Percentiles rank a stretch among this genome's conserved stretches.
Conservation (phyloP, 208 protist species). For the Novymonas esmeraldas region DNA sequence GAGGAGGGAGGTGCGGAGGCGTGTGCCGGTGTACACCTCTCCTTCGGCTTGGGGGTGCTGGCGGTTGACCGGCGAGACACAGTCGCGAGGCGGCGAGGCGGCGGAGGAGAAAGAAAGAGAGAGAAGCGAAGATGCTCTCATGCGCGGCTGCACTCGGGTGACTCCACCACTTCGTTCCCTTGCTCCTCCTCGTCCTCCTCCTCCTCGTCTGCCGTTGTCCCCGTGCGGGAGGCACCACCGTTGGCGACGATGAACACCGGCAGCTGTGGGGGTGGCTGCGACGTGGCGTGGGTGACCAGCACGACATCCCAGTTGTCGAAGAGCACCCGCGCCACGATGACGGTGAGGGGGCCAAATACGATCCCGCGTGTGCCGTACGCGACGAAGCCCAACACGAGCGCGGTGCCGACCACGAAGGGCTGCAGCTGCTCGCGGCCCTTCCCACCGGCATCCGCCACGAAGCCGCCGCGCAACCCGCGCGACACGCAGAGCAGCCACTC, state of each 20-base stretch:
- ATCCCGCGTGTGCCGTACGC: constrained; percentile 64
- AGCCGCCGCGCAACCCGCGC: constrained; percentile 42
- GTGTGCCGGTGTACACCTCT: no score
- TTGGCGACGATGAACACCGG: neutral
- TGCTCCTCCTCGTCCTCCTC: constrained; percentile 13
- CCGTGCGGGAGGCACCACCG: no score
- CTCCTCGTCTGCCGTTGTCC: no score
- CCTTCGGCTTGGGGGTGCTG: no score
- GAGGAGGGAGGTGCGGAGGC: no score
- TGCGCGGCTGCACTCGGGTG: neutral
- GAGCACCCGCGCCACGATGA: constrained; percentile 72
- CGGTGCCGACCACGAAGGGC: constrained; percentile 59
- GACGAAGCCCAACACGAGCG: constrained; percentile 70
- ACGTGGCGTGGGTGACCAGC: constrained; percentile 7
- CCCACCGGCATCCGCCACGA: constrained; percentile 23
- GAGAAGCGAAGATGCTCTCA: no score
- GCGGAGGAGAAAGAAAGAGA: neutral
- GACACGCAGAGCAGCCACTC: constrained; percentile 76
- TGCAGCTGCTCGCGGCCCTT: constrained; percentile 46
- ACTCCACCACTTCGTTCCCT: neutral
- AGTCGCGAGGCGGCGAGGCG: no score
- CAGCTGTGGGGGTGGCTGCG: neutral
- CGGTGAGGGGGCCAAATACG: constrained; percentile 67
- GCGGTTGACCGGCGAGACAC: no score
- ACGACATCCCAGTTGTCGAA: constrained; percentile 80